Evolutionary conservation across 2,329 filamentous ascomycete genomes (phyloP), one percentile per base, ranked within the genome.

Genomic region (Venturia carpophila): DNA sequence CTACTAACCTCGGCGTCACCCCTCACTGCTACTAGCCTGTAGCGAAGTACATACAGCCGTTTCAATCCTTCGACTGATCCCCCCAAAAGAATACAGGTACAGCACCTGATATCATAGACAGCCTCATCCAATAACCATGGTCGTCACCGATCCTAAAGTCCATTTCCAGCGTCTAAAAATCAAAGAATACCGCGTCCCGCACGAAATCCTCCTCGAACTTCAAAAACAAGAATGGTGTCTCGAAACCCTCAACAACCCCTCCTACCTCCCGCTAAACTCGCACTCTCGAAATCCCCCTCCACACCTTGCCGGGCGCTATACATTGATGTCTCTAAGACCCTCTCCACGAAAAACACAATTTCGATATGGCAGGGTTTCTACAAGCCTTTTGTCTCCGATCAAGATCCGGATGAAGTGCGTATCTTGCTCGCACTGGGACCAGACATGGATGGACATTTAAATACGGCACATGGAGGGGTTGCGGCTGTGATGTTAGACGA

Each of bases 141-240:
- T 61, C 58, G 19, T 42, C 9, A 4, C 2, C 11, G 11, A 61
- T 24, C 58, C 58, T 9, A 9, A 49, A 56, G 6, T 34, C 21
- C 58, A 42, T 43, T 42, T 42, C 10, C 58, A 37, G 13, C 58
- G 37, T 3, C 58, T n/a, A 17, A 24, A 41, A 41, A n/a, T 19
- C 21, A 30, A 30, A 19, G 19, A 37, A 24, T 61, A 61, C 58
- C 21, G 11, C 27, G 37, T 61, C 37, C 58, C 58, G 6, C 58
- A 41, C 19, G 58, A 61, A 19, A 43, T 42, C 37, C 58, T 61
- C 58, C n/a, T 43, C 58, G 21, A 61, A 43, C 58, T 61, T 7
- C 58, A 11, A 30, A 41, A 61, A 43, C 21, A 41, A 61, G 4
- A 41, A 61, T 61, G 58, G 58, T 61, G 58, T 61, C 58, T 61